Evolutionary conservation across 192 early-diverging fungal species (phyloP).

Genomic region (Rhizophagus clarus): DNA sequence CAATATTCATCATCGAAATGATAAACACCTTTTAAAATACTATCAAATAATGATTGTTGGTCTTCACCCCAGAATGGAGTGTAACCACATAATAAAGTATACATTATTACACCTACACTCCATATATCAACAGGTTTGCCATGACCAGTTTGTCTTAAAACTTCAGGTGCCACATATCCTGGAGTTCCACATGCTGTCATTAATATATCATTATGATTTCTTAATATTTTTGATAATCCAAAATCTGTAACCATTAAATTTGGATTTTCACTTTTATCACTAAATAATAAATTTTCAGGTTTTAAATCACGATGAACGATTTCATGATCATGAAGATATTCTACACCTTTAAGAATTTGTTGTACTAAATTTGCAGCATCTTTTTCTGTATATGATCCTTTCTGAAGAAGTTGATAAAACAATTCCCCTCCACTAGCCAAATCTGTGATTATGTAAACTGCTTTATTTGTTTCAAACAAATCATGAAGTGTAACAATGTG

Average conservation of each 20-base stretch:
- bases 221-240: conserved; percentile 77
- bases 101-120: conserved; percentile 92
- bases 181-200: conserved; percentile 90
- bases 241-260: conserved; percentile 89
- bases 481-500: conserved; percentile 82
- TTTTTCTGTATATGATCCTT: conserved; percentile 77
- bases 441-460: conserved; percentile 74
- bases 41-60: conserved; percentile 63
- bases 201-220: conserved; percentile 73
- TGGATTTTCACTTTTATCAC: conserved; percentile 54
- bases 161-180: conserved; percentile 84
- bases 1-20: conserved; percentile 75
- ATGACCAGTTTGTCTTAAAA: conserved; percentile 81
- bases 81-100: conserved; percentile 82
- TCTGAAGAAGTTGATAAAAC: conserved; percentile 74
- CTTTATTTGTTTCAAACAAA: conserved; percentile 71
- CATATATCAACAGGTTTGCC: conserved; percentile 95
- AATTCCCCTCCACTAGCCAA: conserved; percentile 87
- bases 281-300: conserved; percentile 88
- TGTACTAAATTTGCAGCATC: conserved; percentile 80
- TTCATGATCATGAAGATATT: conserved; percentile 82
- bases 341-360: conserved; percentile 79
- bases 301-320: conserved; percentile 88
- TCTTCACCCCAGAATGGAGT: conserved; percentile 70
- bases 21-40: conserved; percentile 69